Percentiles rank a stretch among this genome's conserved stretches.
Conservation (phyloP, 164 flowering plant species). For the Vitis rupestris region DNA sequence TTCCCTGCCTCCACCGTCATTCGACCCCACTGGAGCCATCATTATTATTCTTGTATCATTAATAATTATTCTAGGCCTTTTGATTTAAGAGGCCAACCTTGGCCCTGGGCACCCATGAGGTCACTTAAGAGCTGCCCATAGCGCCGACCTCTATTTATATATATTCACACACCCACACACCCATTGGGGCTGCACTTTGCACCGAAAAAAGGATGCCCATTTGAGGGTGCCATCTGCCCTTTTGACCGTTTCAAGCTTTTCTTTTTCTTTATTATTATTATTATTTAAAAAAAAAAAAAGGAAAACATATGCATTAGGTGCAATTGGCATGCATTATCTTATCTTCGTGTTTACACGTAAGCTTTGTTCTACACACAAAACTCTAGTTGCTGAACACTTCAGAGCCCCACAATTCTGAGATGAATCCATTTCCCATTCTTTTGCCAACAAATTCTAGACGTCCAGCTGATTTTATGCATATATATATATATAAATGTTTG, state of each 20-base stretch:
- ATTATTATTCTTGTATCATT: neutral
- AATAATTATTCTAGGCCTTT: no score
- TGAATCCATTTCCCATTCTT: neutral
- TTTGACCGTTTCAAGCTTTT: conserved; percentile 18
- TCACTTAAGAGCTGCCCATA: neutral
- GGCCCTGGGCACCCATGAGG: neutral
- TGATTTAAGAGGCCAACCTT: no score
- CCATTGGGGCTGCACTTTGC: conserved; percentile 5
- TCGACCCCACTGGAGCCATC: conserved; percentile 1
- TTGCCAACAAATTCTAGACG: neutral
- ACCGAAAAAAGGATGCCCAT: conserved; percentile 15
- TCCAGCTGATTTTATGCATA: no score
- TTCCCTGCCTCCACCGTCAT: neutral
- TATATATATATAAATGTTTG: conserved; percentile 1
- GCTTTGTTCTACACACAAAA: conserved; percentile 12
- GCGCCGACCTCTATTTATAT: neutral
- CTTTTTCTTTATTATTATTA: neutral
- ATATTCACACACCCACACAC: no score
- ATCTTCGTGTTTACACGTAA: conserved; percentile 36
- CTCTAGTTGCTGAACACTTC: neutral
- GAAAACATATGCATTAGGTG: conserved; percentile 1
- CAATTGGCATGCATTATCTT: conserved; percentile 24
- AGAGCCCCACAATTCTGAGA: neutral
- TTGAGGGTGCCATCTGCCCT: conserved; percentile 15
- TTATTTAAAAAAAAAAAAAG: no score